A percentile compares a stretch with the other conserved stretches of the same genome.
Conservation (phyloP, 108 stramenopile species). For the Cyclotella choctawhatcheeana region DNA sequence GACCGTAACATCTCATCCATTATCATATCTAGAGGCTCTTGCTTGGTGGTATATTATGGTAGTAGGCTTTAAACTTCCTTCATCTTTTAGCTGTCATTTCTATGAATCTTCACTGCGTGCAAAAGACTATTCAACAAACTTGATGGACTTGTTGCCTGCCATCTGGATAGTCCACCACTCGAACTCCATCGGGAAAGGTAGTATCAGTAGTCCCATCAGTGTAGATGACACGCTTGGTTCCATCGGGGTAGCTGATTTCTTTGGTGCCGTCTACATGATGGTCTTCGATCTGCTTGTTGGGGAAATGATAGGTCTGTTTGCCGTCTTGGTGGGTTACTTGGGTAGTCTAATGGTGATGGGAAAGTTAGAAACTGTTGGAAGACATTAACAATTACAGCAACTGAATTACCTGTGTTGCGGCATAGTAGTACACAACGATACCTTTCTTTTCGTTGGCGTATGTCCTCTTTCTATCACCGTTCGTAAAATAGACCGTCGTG, state of each 20-base stretch:
- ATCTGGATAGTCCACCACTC: constrained; percentile 53
- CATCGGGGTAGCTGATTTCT: constrained; percentile 58
- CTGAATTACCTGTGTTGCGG: constrained; percentile 60
- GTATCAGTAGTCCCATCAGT: constrained; percentile 53
- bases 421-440: constrained; percentile 74
- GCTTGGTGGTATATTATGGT: too few relatives aligned
- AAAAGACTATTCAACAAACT: constrained; percentile 16
- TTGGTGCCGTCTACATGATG: constrained; percentile 51
- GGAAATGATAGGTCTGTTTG: constrained; percentile 54
- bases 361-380: too few relatives aligned
- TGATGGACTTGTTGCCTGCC: constrained; percentile 43
- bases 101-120: too few relatives aligned
- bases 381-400: too few relatives aligned
- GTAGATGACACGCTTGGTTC: constrained; percentile 51
- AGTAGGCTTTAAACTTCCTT: too few relatives aligned
- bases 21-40: too few relatives aligned
- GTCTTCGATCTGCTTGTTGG: constrained; percentile 57
- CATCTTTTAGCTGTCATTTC: too few relatives aligned
- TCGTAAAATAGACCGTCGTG: constrained; percentile 64
- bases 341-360: constrained; percentile 33
- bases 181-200: constrained; percentile 62
- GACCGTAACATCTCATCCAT: too few relatives aligned
- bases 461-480: constrained; percentile 72
- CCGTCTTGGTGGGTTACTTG: constrained; percentile 62
- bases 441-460: constrained; percentile 56